These are phyloP conservation scores for Fusarium chaquense DNA, from an alignment of 2,329 filamentous ascomycete genomes.

Conservation along the genomic window DNA sequence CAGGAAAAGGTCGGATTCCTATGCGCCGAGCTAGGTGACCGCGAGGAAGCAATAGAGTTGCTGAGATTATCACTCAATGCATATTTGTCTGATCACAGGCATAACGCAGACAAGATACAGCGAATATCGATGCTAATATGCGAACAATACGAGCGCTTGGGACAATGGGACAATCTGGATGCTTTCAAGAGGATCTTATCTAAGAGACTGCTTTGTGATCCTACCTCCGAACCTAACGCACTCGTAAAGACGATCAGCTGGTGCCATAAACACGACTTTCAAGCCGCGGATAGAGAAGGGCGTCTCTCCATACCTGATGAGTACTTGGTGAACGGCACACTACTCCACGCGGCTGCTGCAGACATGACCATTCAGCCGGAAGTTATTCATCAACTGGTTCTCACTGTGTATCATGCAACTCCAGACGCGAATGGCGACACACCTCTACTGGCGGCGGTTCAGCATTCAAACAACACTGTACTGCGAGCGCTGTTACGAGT, in stretches of 20 bases:
- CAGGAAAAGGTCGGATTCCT: conserved; percentile 7
- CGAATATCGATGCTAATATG: conserved; percentile 14
- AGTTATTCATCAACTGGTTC: conserved; percentile 18
- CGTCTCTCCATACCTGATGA: conserved; percentile 1
- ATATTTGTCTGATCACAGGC: background rate
- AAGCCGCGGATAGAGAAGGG: background rate
- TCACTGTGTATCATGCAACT: background rate
- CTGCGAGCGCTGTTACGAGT: conserved; percentile 4
- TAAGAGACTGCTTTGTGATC: background rate
- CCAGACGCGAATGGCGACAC: conserved; percentile 14
- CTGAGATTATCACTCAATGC: background rate
- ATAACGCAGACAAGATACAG: background rate
- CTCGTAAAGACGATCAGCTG: conserved; percentile 8
- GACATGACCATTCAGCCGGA: background rate
- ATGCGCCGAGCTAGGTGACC: conserved; percentile 17
- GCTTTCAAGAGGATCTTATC: conserved; percentile 8
- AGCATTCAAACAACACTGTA: conserved; percentile 14
- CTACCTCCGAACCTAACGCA: conserved; percentile 7
- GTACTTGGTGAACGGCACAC: background rate
- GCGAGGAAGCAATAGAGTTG: conserved; percentile 8
- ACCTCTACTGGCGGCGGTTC: conserved; percentile 17
- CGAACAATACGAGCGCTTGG: conserved; percentile 19
- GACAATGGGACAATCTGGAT: conserved; percentile 7
- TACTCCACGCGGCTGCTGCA: conserved; percentile 13
- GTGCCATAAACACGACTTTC: conserved; percentile 8